Evolutionary conservation across 1,139 yeast genomes (phyloP).

Genomic region (Kurtzmaniella quercitrusa): DNA sequence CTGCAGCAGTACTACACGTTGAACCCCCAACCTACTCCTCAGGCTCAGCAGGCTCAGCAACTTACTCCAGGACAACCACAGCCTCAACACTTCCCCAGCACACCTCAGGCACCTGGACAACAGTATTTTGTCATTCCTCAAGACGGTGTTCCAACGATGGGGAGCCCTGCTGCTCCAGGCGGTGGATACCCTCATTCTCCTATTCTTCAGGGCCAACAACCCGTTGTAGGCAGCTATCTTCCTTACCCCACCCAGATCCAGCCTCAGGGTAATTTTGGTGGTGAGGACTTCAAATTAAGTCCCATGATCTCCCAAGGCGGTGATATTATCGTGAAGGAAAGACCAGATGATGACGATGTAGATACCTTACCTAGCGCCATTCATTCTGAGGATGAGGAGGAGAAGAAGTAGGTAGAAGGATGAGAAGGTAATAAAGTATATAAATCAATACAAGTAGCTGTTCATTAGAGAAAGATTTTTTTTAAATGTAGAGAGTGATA

Average conservation of each 20-base stretch:
- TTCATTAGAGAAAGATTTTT: background rate
- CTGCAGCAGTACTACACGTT: conserved; percentile 42
- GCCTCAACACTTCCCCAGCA: conserved; percentile 38
- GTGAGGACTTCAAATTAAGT: background rate
- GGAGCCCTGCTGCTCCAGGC: conserved; percentile 5
- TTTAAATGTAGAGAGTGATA: too few relatives aligned
- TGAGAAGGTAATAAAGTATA: background rate
- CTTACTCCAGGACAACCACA: conserved; percentile 17
- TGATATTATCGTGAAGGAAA: conserved; percentile 4
- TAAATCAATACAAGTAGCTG: background rate
- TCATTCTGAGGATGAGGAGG: background rate
- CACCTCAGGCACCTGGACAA: conserved; percentile 23
- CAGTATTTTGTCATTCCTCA: conserved; percentile 2
- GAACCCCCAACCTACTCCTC: conserved; percentile 25
- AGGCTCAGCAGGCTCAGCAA: conserved; percentile 7
- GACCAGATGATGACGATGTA: conserved; percentile 5
- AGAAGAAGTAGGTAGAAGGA: background rate
- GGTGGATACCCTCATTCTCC: conserved; percentile 1
- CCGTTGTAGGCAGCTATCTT: conserved; percentile 7
- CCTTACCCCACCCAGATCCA: conserved; percentile 5
- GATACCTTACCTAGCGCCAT: conserved; percentile 7
- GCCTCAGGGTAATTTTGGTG: background rate
- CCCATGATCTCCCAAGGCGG: conserved; percentile 3
- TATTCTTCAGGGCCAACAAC: conserved; percentile 6
- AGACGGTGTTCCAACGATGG: conserved; percentile 7